Percentiles rank a stretch among this genome's conserved stretches.
phyloP scores from a whole-genome alignment of 345 rosid species.

The Eucalyptus guilfoylei region DNA sequence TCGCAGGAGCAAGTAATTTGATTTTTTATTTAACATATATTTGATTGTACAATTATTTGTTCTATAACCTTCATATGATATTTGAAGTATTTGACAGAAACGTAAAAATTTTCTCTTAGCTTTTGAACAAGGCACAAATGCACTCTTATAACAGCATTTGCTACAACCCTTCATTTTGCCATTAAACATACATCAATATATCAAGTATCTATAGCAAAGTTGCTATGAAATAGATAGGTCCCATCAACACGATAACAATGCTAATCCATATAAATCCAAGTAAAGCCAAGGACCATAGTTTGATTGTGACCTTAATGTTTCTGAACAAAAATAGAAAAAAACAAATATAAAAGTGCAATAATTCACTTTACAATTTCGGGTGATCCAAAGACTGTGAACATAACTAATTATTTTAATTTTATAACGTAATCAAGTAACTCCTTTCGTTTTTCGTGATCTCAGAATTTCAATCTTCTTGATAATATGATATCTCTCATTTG shows the following conservation, averaged over 20 bases:
- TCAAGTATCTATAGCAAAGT: not conserved
- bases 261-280: not conserved
- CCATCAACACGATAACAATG: too few relatives aligned
- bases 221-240: not conserved
- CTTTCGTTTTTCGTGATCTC: accelerated
- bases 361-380: not conserved
- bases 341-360: not conserved
- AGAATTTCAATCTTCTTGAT: not conserved
- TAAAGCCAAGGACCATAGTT: not conserved
- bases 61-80: not conserved
- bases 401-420: not conserved
- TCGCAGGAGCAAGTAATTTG: not conserved
- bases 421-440: not conserved
- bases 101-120: accelerated
- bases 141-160: not conserved
- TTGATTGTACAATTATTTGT: not conserved
- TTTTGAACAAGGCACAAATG: not conserved
- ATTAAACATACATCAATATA: not conserved
- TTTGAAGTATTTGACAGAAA: not conserved
- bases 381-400: not conserved
- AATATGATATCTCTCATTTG: accelerated
- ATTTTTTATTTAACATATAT: not conserved
- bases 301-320: accelerated
- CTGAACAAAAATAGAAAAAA: not conserved
- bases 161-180: not conserved